These are phyloP conservation scores for Coprinopsis sp. DNA, from an alignment of 768 basidiomycete species.

Conservation along the genomic window DNA sequence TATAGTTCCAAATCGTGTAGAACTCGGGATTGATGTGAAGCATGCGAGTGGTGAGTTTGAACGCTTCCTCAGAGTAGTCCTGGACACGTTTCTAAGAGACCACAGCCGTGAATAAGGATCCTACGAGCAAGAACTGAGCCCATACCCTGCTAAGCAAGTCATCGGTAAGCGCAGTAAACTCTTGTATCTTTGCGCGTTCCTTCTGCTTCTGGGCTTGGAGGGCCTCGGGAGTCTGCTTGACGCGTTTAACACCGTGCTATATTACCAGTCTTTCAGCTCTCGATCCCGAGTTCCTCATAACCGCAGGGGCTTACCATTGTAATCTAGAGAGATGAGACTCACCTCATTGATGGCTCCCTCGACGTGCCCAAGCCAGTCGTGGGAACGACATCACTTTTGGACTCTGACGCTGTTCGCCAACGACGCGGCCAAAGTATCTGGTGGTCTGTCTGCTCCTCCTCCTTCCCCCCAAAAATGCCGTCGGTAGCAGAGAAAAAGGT, in stretches of 20 bases:
- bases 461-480: conserved; percentile 42
- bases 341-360: neutral
- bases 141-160: conserved; percentile 60
- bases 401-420: conserved; percentile 2
- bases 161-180: conserved; percentile 64
- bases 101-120: conserved; percentile 2
- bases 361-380: neutral
- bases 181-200: conserved; percentile 71
- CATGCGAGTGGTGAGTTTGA: conserved; percentile 70
- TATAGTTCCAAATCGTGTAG: conserved; percentile 95
- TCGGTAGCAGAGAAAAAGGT: conserved; percentile 46
- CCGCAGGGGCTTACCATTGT: neutral
- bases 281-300: neutral
- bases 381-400: neutral
- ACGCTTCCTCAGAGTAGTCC: conserved; percentile 71
- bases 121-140: conserved; percentile 4
- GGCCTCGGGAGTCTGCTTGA: conserved; percentile 52
- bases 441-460: neutral
- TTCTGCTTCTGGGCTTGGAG: conserved; percentile 62
- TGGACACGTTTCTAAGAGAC: conserved; percentile 59
- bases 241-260: conserved; percentile 73
- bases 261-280: conserved; percentile 1
- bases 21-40: conserved; percentile 91
- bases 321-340: neutral
- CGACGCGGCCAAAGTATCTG: too few relatives aligned